A percentile compares a stretch with the other conserved stretches of the same genome.
Evolutionary conservation across 1,284 basidiomycete species (phyloP).

Genomic region (Ceratobasidium sp.): DNA sequence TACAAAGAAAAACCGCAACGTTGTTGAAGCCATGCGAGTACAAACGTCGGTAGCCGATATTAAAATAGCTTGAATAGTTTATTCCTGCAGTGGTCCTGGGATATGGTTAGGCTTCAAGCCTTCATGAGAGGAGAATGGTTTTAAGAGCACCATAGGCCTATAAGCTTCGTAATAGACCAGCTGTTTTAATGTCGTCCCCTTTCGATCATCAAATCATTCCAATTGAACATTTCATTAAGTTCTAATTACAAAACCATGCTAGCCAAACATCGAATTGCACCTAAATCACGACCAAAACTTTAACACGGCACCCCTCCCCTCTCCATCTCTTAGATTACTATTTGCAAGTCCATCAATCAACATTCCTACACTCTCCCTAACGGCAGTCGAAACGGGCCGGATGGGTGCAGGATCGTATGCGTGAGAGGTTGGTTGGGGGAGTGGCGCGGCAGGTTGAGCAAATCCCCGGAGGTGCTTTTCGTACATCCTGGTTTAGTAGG

Average conservation of each 20-base stretch:
- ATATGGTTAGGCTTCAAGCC: too few species aligned
- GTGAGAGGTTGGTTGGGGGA: slow-evolving; percentile 78
- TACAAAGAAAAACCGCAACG: slow-evolving; percentile 69
- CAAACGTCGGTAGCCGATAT: slow-evolving; percentile 76
- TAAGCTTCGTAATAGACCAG: too few species aligned
- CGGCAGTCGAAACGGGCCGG: slow-evolving; percentile 77
- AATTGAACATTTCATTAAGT: background rate
- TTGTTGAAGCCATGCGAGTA: slow-evolving; percentile 95
- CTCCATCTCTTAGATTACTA: slow-evolving; percentile 2
- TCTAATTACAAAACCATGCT: background rate
- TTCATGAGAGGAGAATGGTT: too few species aligned
- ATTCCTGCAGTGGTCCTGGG: too few species aligned
- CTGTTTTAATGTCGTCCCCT: too few species aligned
- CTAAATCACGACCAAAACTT: slow-evolving; percentile 40
- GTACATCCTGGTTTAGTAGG: slow-evolving; percentile 60
- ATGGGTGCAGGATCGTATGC: slow-evolving; percentile 78
- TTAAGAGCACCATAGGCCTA: too few species aligned
- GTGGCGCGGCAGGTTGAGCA: slow-evolving; percentile 62
- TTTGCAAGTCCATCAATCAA: slow-evolving; percentile 60
- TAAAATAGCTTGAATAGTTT: too few species aligned
- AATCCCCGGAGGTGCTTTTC: slow-evolving; percentile 70
- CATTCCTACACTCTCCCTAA: slow-evolving; percentile 74
- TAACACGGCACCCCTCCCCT: slow-evolving; percentile 11
- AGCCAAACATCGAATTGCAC: background rate
- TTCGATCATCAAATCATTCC: background rate